Conservation (phyloP, 148 eudicot genomes). For the Vaccinium corymbosum region DNA sequence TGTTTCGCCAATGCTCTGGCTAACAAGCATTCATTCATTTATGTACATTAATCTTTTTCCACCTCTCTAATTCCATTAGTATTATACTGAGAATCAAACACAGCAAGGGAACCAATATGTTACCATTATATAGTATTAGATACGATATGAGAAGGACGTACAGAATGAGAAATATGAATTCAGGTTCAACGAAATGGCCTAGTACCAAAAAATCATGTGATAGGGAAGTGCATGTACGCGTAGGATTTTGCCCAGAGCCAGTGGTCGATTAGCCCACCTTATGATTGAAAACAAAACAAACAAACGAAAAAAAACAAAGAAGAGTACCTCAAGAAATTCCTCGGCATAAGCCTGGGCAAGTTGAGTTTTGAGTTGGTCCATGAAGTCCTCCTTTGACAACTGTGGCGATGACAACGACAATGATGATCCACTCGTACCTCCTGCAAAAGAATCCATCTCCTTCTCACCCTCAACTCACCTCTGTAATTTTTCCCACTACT, state of each 20-base stretch:
- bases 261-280: too few species aligned
- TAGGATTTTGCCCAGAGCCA: too few species aligned
- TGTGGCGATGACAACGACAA: constrained; percentile 25
- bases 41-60: neutral
- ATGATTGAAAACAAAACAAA: too few species aligned
- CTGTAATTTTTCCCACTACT: neutral
- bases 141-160: too few species aligned
- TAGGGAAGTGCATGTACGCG: too few species aligned
- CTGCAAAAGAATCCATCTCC: constrained; percentile 44
- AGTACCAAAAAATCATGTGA: too few species aligned
- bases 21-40: neutral
- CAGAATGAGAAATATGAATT: too few species aligned
- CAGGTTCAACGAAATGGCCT: too few species aligned
- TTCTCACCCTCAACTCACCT: neutral
- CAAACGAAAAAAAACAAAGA: too few species aligned
- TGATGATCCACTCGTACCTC: constrained; percentile 27
- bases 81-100: neutral
- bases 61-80: neutral
- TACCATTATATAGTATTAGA: too few species aligned
- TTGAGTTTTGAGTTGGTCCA: constrained; percentile 58
- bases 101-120: too few species aligned
- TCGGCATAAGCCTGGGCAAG: constrained; percentile 80
- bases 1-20: neutral
- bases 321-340: constrained; percentile 61
- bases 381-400: constrained; percentile 36